Evolutionary conservation across 2,329 filamentous ascomycete species (phyloP).

Genomic region (Ceratocystis papillata): DNA sequence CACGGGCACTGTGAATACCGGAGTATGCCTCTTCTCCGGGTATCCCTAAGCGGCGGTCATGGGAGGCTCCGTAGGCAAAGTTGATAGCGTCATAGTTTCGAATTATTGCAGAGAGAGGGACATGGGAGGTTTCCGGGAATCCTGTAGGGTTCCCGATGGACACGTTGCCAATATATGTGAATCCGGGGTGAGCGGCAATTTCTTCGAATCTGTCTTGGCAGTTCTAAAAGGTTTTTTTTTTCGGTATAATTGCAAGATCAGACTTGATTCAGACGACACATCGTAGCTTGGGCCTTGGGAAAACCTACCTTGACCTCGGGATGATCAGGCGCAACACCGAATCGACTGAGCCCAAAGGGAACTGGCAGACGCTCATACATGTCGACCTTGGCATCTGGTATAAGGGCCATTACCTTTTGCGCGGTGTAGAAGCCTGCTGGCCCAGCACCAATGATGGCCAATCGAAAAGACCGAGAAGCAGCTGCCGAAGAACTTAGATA

Average conservation of each 20-base stretch:
- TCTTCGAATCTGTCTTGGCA: slow-evolving; percentile 90
- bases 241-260: not conserved
- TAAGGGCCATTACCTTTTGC: slow-evolving; percentile 67
- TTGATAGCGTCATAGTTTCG: slow-evolving; percentile 85
- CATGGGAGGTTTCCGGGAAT: slow-evolving; percentile 29
- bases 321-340: slow-evolving; percentile 95
- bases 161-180: slow-evolving; percentile 86
- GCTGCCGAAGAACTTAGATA: slow-evolving; percentile 22
- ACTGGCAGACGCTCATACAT: slow-evolving; percentile 96
- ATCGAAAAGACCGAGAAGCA: slow-evolving; percentile 50
- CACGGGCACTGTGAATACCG: slow-evolving; percentile 76
- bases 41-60: slow-evolving; percentile 68
- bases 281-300: not conserved
- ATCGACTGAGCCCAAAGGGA: slow-evolving; percentile 83
- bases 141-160: slow-evolving; percentile 51
- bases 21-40: slow-evolving; percentile 62
- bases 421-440: slow-evolving; percentile 95
- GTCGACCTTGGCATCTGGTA: slow-evolving; percentile 64
- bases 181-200: slow-evolving; percentile 68
- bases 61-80: slow-evolving; percentile 83
- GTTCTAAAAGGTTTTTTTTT: slow-evolving; percentile 47
- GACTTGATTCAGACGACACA: too few relatives aligned
- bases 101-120: slow-evolving; percentile 49
- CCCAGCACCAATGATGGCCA: slow-evolving; percentile 86
- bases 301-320: slow-evolving; percentile 81